Conservation (phyloP, 495 filamentous ascomycete species). For the Hypoxylon fuscum region DNA sequence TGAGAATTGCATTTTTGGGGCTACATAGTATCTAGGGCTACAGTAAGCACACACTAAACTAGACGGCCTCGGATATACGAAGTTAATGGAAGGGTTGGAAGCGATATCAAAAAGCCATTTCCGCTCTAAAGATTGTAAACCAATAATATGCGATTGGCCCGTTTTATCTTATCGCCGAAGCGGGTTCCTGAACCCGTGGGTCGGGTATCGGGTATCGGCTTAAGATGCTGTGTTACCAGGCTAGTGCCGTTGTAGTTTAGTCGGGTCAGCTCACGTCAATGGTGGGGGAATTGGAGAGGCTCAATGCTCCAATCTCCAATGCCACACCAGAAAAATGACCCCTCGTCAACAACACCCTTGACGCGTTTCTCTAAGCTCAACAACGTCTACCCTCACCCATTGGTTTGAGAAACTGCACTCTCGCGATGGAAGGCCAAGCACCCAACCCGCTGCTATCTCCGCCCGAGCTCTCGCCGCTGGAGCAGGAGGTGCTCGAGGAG, state of each 20-base stretch:
- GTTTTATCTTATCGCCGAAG: conserved; percentile 37
- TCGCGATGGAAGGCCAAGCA: conserved; percentile 44
- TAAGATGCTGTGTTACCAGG: no score
- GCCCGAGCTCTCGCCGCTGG: conserved; percentile 75
- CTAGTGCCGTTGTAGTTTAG: no score
- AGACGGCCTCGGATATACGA: conserved; percentile 30
- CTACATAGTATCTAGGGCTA: neutral
- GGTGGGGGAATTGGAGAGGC: no score
- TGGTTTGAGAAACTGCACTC: neutral
- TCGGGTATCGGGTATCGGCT: neutral
- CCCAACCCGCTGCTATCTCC: conserved; percentile 45
- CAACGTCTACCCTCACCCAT: neutral
- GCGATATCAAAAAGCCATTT: conserved; percentile 12
- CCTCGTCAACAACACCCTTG: no score
- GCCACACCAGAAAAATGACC: no score
- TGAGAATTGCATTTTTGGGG: neutral
- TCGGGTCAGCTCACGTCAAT: no score
- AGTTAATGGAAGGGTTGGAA: neutral
- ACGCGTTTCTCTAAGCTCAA: conserved; percentile 22
- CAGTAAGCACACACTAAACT: neutral
- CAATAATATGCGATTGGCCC: conserved; percentile 19
- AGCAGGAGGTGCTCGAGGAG: conserved; percentile 95
- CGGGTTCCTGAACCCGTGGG: conserved; percentile 1
- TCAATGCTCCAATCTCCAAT: no score
- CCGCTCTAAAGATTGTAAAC: no score